A percentile compares a stretch with the other conserved stretches of the same genome.
These are phyloP conservation scores for Hymenoscyphus fructigenus DNA, from an alignment of 2,329 filamentous ascomycete species.

Conservation along the genomic window DNA sequence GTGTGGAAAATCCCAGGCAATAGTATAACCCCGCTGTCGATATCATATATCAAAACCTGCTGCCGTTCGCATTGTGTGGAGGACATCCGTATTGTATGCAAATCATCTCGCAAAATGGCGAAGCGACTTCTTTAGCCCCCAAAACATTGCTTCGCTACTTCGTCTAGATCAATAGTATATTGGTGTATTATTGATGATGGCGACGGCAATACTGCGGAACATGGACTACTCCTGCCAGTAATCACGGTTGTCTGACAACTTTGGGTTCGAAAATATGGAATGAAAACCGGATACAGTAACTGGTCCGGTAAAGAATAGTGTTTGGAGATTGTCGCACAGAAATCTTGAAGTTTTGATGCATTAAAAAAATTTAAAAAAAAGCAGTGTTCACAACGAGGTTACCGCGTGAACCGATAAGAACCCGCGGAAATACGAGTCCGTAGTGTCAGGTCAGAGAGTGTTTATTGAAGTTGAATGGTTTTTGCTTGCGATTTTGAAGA, in stretches of 20 bases:
- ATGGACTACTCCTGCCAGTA: background rate
- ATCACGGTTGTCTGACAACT: constrained; percentile 4
- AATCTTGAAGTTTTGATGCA: background rate
- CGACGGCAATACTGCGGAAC: background rate
- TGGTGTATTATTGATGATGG: background rate
- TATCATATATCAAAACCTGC: constrained; percentile 11
- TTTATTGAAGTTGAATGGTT: background rate
- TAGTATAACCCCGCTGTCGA: constrained; percentile 19
- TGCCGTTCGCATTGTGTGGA: constrained; percentile 11
- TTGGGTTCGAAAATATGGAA: background rate
- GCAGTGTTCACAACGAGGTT: background rate
- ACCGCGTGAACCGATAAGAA: background rate
- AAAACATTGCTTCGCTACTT: background rate
- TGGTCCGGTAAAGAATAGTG: background rate
- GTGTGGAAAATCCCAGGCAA: constrained; percentile 17
- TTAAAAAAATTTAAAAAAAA: background rate
- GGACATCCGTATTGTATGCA: constrained; percentile 12
- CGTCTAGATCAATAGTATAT: background rate
- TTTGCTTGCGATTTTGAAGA: background rate
- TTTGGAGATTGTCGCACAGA: background rate
- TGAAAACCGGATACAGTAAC: background rate
- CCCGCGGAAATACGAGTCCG: background rate
- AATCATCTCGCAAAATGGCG: constrained; percentile 18
- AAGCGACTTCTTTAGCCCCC: background rate
- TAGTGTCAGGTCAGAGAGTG: background rate